Conservation (phyloP, 2,329 filamentous ascomycete genomes). For the Lecanicillium sp. region DNA sequence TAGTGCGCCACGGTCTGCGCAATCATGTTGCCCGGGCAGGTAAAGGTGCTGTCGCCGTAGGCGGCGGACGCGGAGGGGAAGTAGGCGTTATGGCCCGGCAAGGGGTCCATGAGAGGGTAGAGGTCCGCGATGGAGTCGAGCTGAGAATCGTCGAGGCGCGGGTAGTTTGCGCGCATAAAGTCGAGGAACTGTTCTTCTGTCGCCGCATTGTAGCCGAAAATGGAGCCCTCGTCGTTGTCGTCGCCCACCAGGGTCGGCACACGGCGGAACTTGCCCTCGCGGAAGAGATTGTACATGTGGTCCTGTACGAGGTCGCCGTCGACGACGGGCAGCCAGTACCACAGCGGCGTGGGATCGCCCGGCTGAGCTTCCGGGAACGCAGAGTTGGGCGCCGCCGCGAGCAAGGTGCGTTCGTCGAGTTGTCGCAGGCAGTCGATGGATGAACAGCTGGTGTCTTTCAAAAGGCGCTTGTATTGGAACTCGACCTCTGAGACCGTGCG, state of each 20-base stretch:
- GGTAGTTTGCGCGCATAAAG: constrained; percentile 42
- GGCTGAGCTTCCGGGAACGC: constrained; percentile 28
- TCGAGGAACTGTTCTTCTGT: constrained; percentile 23
- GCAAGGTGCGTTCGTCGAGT: constrained; percentile 25
- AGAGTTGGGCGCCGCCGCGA: constrained; percentile 26
- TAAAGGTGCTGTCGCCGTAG: constrained; percentile 39
- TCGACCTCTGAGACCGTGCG: constrained; percentile 35
- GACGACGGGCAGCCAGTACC: constrained; percentile 44
- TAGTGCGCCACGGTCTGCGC: constrained; percentile 8
- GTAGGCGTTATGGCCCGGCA: constrained; percentile 33
- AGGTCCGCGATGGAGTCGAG: constrained; percentile 24
- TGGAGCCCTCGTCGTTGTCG: constrained; percentile 31
- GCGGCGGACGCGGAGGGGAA: constrained; percentile 33
- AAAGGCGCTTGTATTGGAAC: constrained; percentile 30
- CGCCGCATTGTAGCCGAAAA: constrained; percentile 32
- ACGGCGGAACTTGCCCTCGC: constrained; percentile 29
- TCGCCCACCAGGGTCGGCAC: constrained; percentile 33
- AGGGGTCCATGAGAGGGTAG: constrained; percentile 28
- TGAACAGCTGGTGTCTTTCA: constrained; percentile 7
- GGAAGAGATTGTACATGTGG: constrained; percentile 31
- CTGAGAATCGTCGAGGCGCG: constrained; percentile 28
- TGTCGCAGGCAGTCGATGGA: constrained; percentile 33
- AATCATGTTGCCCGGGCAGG: constrained; percentile 33
- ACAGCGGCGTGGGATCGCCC: constrained; percentile 28
- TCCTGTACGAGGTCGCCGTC: constrained; percentile 39